Percentiles rank a stretch among this genome's conserved stretches.
These are phyloP conservation scores for Wickerhamomyces sp. DNA, from an alignment of 1,139 yeast species.

Conservation along the genomic window DNA sequence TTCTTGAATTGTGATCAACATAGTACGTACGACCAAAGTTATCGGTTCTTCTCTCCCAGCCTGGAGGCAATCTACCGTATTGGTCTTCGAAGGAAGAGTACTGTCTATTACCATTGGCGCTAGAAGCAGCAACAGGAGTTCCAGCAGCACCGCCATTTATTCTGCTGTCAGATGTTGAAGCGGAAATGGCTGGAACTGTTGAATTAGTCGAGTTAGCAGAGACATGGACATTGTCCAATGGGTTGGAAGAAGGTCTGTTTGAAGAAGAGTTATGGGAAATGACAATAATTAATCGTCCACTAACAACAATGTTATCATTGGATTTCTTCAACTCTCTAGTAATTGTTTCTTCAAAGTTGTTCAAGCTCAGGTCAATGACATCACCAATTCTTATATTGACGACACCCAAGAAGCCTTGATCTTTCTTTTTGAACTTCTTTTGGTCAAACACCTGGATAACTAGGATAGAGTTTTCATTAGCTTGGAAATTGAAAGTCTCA, in stretches of 20 bases:
- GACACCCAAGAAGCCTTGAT: constrained; percentile 97
- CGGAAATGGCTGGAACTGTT: constrained; percentile 1
- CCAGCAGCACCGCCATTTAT: constrained; percentile 11
- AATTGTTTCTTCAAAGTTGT: constrained; percentile 72
- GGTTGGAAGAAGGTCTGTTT: constrained; percentile 9
- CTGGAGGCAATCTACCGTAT: constrained; percentile 92
- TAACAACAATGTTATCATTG: constrained; percentile 85
- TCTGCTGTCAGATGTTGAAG: constrained; percentile 6
- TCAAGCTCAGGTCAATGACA: constrained; percentile 66
- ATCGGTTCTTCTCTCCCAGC: constrained; percentile 98
- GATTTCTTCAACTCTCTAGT: constrained; percentile 90
- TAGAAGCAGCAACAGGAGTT: constrained; percentile 13
- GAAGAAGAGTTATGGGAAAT: constrained; percentile 36
- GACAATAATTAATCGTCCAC: constrained; percentile 85
- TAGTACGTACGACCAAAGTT: constrained; percentile 96
- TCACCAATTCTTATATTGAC: constrained; percentile 90
- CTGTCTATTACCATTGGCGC: constrained; percentile 42
- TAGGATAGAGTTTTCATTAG: constrained; percentile 78
- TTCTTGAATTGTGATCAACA: constrained; percentile 95
- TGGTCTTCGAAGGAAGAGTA: constrained; percentile 95
- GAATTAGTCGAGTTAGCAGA: constrained; percentile 2
- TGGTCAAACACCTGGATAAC: constrained; percentile 96
- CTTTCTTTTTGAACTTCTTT: constrained; percentile 95
- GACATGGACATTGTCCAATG: background rate
- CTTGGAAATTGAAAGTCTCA: constrained; percentile 76